Evolutionary conservation across 805 yeast genomes (phyloP).

Genomic region (Saturnispora sekii): DNA sequence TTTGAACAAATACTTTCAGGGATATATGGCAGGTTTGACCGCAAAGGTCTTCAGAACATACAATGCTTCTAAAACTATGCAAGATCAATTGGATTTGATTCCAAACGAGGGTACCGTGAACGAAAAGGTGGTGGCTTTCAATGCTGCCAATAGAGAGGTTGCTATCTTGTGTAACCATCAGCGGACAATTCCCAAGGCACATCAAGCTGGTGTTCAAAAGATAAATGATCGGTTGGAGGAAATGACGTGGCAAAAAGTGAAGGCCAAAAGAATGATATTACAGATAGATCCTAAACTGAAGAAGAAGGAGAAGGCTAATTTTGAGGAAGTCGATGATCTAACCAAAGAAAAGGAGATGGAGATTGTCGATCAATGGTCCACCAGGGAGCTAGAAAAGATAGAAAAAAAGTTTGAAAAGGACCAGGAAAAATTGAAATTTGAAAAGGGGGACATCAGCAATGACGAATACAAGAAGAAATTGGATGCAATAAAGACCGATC

Average conservation of each 20-base stretch:
- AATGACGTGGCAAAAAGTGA: slow-evolving; percentile 72
- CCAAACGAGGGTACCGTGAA: slow-evolving; percentile 80
- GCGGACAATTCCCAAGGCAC: slow-evolving; percentile 80
- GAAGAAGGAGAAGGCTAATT: slow-evolving; percentile 46
- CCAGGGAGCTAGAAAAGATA: slow-evolving; percentile 55
- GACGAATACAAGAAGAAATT: slow-evolving; percentile 44
- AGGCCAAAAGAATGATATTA: slow-evolving; percentile 62
- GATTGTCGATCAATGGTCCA: slow-evolving; percentile 51
- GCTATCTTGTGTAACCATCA: slow-evolving; percentile 97
- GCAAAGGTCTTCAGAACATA: slow-evolving; percentile 97
- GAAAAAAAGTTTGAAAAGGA: slow-evolving; percentile 63
- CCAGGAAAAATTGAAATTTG: slow-evolving; percentile 59
- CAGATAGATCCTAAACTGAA: slow-evolving; percentile 46
- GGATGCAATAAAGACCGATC: slow-evolving; percentile 41
- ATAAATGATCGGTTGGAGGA: slow-evolving; percentile 72
- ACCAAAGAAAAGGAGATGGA: slow-evolving; percentile 51
- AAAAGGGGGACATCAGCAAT: slow-evolving; percentile 44
- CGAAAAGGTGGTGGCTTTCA: slow-evolving; percentile 78
- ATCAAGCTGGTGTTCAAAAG: slow-evolving; percentile 70
- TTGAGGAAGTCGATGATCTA: slow-evolving; percentile 59
- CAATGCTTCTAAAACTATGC: slow-evolving; percentile 95
- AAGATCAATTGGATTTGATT: slow-evolving; percentile 79
- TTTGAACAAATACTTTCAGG: slow-evolving; percentile 78
- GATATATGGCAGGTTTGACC: slow-evolving; percentile 85
- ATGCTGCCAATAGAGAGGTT: slow-evolving; percentile 92